Base-by-base conservation (phyloP, 176 grass and related monocot genomes). In the Cenchrus purpureus region DNA sequence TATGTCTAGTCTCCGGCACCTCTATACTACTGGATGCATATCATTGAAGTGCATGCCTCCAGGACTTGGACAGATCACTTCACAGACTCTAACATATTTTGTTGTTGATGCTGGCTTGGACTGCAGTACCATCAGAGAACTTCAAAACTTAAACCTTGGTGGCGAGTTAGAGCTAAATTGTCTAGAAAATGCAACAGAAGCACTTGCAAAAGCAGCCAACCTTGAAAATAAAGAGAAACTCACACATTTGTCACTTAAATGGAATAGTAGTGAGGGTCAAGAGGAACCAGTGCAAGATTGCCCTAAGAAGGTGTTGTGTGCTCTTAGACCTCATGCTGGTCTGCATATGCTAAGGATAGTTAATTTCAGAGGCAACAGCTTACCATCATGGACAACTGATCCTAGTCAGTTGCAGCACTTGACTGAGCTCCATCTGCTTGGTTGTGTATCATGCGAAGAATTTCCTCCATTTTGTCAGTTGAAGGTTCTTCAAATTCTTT, bases 11-110 rank as follows among this genome's bases (percentile, higher is more conserved):
- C 75, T 86, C 1, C 28, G 29, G 5, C 65, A 86, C 29, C 17
- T 86, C 2, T 86, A 52, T 12, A 79, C 62, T 2, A 15, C 10
- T 3, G 73, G 66, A 42, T 86, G 54, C 17, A 5, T 0, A 79
- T 61, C 75, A 86, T 25, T 86, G 5, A 11, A n/a, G 19, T 71
- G 2, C 43, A 86, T 79, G 75, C 83, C 83, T 86, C 65, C 28
- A 11, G 82, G 20, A 4, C 82, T 83, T 0, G 17, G 69, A 61
- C 57, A 65, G 4, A 10, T 83, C 9, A 83, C 45, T 83, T 83
- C 70, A 0, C 44, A 65, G 29, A 74, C 68, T 34, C 46, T 50
- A 64, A 83, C 81, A 65, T 74, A 22, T 63, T 83, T 74, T 74
- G 29, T 83, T 1, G 14, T 10, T 7, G 58, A 70, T 17, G 6